Base-by-base conservation (phyloP, 2,329 filamentous ascomycete species). In the Calonectria pteridis region DNA sequence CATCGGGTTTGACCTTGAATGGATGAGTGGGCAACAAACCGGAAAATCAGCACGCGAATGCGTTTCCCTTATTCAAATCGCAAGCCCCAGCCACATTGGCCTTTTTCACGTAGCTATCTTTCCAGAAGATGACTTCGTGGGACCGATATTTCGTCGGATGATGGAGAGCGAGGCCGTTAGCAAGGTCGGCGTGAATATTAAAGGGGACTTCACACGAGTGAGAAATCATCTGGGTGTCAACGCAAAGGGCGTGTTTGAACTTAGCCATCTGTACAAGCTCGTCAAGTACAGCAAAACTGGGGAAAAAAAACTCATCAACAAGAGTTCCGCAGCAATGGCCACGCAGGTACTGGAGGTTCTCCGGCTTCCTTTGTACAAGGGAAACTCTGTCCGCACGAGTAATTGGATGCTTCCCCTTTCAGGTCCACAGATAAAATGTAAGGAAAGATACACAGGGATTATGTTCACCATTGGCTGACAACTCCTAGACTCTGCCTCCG, bases 1-100 rank as follows among this genome's bases (percentile, higher is more conserved):
- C 2, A 82, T 98, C n/a, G 96, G 96, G 0, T 95, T 98, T 74
- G 96, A 98, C 80, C 89, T 98, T 75, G 96, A 98, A 85, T 98
- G 96, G 96, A 88, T 91, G 67, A 76, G 87, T 1, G 86, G 89
- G 7, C 88, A 91, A 0, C 85, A 81, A 7, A 87, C 82, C 26
- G 78, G 87, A 88, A 4, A 84, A 92, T 5, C 93, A 94, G 76
- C 87, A 16, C 55, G 55, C 33, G 33, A 89, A 66, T 95, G 95
- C 74, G 90, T 97, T 9, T 96, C 94, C 0, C 84, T 98, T 46
- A 93, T 98, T 53, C 96, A 98, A 83, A 83, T 98, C 28, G 95
- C 96, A 1, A 94, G 92, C 73, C 90, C 94, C 53, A 91, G 93
- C 74, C 93, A 92, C 18, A 93, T 98, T 63, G 95, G 89, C 0